Conservation (phyloP, 768 basidiomycete genomes). For the Pluteus cervinus region DNA sequence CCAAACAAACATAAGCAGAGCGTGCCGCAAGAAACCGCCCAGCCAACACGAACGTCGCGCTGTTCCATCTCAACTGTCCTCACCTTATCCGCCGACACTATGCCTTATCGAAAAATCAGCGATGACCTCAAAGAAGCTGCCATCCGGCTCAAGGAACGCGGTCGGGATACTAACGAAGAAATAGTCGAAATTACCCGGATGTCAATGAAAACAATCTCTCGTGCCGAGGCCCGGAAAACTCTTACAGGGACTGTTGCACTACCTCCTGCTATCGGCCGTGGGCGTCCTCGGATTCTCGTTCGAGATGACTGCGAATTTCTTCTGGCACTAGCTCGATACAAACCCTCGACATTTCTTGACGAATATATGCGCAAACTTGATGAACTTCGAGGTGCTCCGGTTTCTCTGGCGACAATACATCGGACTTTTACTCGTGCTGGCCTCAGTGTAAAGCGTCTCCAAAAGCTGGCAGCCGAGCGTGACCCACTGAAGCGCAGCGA, state of each 20-base stretch:
- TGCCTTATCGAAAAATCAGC: constrained; percentile 12
- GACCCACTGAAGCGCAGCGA: constrained; percentile 11
- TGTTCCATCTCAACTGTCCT: too few species aligned
- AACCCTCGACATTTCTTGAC: constrained; percentile 16
- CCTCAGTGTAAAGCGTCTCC: constrained; percentile 14
- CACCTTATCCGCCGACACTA: constrained; percentile 1
- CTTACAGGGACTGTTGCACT: constrained; percentile 12
- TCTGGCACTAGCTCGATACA: constrained; percentile 11
- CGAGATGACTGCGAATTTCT: constrained; percentile 11
- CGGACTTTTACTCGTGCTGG: constrained; percentile 12
- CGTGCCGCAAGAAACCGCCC: too few species aligned
- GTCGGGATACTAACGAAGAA: constrained; percentile 7
- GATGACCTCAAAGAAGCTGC: constrained; percentile 12
- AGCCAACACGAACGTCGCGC: too few species aligned
- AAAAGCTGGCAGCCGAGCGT: constrained; percentile 17
- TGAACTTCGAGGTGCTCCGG: constrained; percentile 5
- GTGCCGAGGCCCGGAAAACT: constrained; percentile 1
- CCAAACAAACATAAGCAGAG: too few species aligned
- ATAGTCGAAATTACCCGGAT: constrained; percentile 7
- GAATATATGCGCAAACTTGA: constrained; percentile 10
- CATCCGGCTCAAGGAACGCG: constrained; percentile 6
- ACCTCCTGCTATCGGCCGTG: constrained; percentile 11
- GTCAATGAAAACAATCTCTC: constrained; percentile 7
- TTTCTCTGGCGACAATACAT: constrained; percentile 16
- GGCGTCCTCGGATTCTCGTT: constrained; percentile 11